These are phyloP conservation scores for Papiliotrema terrestris DNA, from an alignment of 1,284 basidiomycete species.

Conservation along the genomic window DNA sequence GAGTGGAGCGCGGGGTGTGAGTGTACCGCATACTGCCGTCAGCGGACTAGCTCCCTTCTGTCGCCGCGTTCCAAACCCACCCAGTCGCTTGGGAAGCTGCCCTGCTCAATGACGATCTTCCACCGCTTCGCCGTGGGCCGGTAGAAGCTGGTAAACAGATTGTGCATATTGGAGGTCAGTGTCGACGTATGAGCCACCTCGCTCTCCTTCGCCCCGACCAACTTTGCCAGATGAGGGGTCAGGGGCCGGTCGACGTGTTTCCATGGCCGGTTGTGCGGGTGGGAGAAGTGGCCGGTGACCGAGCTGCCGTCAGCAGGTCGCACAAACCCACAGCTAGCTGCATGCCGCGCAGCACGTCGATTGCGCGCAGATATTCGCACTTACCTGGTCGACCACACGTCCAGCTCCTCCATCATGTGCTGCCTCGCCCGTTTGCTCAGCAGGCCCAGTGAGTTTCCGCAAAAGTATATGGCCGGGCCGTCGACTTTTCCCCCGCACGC, in stretches of 20 bases:
- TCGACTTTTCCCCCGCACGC: conserved; percentile 42
- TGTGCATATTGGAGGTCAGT: conserved; percentile 89
- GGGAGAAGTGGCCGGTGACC: conserved; percentile 87
- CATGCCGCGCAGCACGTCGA: too few species aligned
- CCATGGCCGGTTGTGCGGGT: conserved; percentile 82
- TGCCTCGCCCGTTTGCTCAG: conserved; percentile 68
- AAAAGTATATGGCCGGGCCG: conserved; percentile 68
- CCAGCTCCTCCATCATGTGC: conserved; percentile 77
- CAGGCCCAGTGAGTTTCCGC: conserved; percentile 91
- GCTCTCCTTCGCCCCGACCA: conserved; percentile 79
- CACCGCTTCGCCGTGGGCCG: conserved; percentile 73
- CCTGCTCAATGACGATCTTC: conserved; percentile 94
- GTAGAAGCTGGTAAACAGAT: conserved; percentile 92
- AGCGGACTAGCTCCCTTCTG: neutral
- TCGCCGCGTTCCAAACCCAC: conserved; percentile 50
- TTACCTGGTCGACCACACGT: conserved; percentile 80
- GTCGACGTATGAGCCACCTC: conserved; percentile 95
- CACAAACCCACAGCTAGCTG: too few species aligned
- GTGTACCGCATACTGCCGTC: conserved; percentile 81
- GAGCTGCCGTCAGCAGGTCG: conserved; percentile 55
- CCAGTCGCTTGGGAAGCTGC: conserved; percentile 94
- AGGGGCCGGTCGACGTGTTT: conserved; percentile 70
- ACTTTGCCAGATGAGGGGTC: conserved; percentile 69
- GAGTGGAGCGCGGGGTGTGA: conserved; percentile 81
- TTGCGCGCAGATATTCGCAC: conserved; percentile 7